A percentile compares a stretch with the other conserved stretches of the same genome.
phyloP scores from a whole-genome alignment of 331 rosid species.

The Erythrophleum ivorense region DNA sequence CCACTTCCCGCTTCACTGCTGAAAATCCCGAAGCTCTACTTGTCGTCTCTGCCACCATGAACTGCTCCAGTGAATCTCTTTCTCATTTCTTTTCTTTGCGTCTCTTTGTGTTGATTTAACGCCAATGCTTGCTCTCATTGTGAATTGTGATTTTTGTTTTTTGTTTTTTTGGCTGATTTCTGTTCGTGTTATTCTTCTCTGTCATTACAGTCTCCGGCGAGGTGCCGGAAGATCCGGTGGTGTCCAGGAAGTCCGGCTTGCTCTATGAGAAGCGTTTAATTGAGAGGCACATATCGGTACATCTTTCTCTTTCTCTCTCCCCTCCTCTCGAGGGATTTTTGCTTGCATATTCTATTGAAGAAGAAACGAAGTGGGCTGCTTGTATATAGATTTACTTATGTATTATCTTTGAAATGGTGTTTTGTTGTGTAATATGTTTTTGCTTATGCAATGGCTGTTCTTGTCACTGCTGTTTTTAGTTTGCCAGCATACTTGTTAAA shows the following conservation, averaged over 20 bases:
- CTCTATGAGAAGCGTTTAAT: constrained; percentile 91
- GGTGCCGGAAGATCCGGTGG: constrained; percentile 99
- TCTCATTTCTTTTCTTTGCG: not conserved
- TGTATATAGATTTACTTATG: too few relatives aligned
- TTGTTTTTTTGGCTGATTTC: constrained; percentile 42
- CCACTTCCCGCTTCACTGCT: not conserved
- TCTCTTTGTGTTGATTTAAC: constrained; percentile 15
- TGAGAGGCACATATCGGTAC: constrained; percentile 83
- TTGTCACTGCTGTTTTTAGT: not conserved
- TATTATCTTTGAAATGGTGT: too few relatives aligned
- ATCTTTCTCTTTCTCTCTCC: not conserved
- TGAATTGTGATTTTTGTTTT: not conserved
- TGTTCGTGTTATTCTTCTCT: constrained; percentile 14
- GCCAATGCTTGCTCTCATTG: not conserved
- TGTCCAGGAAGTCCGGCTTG: constrained; percentile 77
- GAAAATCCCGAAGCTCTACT: constrained; percentile 5
- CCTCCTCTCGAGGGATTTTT: not conserved
- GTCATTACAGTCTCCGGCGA: constrained; percentile 89
- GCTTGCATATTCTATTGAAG: not conserved
- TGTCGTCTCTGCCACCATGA: constrained; percentile 13
- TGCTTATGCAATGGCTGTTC: not conserved
- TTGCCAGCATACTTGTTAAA: not conserved
- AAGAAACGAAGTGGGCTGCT: too few relatives aligned
- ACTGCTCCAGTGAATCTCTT: constrained; percentile 22
- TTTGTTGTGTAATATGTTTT: too few relatives aligned